A percentile compares a stretch with the other conserved stretches of the same genome.
Conservation (phyloP, 495 filamentous ascomycete species). For the Neurospora sp. region DNA sequence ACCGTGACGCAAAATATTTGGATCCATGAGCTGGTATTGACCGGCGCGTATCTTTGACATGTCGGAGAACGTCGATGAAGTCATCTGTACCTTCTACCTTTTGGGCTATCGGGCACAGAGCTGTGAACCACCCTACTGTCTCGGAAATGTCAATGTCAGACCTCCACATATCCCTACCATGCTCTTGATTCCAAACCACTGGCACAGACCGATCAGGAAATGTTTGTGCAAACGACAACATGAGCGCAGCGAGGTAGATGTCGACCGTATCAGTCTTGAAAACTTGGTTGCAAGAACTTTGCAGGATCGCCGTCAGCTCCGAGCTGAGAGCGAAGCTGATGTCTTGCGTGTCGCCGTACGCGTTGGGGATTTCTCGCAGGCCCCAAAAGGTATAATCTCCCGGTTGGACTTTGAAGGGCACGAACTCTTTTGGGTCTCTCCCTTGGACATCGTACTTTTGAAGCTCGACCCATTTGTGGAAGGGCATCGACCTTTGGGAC, state of each 20-base stretch:
- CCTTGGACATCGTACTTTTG: constrained; percentile 24
- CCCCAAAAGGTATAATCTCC: constrained; percentile 39
- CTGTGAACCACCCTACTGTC: constrained; percentile 42
- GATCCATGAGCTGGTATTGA: constrained; percentile 17
- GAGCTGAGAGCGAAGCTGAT: constrained; percentile 32
- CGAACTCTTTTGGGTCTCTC: constrained; percentile 10
- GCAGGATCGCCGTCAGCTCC: constrained; percentile 32
- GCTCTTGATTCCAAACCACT: constrained; percentile 42
- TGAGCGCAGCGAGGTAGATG: constrained; percentile 38
- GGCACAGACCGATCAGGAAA: constrained; percentile 46
- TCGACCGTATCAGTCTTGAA: constrained; percentile 38
- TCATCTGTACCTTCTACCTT: constrained; percentile 27
- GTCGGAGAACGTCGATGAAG: constrained; percentile 29
- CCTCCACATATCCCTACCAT: constrained; percentile 30
- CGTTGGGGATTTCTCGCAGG: constrained; percentile 31
- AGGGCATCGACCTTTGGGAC: constrained; percentile 41
- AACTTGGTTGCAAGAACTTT: constrained; percentile 31
- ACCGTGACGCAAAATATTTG: constrained; percentile 29
- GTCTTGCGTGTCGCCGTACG: constrained; percentile 32
- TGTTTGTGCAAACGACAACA: constrained; percentile 37
- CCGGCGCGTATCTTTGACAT: constrained; percentile 30
- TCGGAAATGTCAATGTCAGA: constrained; percentile 31
- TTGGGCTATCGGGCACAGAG: constrained; percentile 28
- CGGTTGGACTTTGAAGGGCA: constrained; percentile 23
- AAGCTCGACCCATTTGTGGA: constrained; percentile 51